A percentile compares a stretch with the other conserved stretches of the same genome.
phyloP scores from a whole-genome alignment of 495 filamentous ascomycete genomes.

The Lasiosphaeria miniovina region DNA sequence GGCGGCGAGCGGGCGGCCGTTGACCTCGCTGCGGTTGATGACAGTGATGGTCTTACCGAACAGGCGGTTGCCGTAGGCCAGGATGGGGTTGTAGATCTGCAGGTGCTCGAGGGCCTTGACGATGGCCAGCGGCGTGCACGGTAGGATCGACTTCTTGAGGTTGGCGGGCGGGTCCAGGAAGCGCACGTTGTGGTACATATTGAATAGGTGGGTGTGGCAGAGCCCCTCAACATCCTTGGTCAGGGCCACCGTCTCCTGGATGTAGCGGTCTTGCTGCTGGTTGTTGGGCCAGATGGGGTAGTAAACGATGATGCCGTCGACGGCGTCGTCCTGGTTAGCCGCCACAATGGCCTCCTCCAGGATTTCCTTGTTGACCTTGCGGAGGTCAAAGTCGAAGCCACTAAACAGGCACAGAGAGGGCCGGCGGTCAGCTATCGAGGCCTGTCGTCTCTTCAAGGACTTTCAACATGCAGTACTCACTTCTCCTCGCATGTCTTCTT shows the following conservation, averaged over 20 bases:
- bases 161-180: conserved; percentile 78
- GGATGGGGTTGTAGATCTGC: conserved; percentile 92
- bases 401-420: conserved; percentile 39
- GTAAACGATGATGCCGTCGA: conserved; percentile 97
- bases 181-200: conserved; percentile 98
- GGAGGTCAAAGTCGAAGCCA: conserved; percentile 84
- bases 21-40: conserved; percentile 92
- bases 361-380: conserved; percentile 74
- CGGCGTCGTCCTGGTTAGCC: conserved; percentile 71
- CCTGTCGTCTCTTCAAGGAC: background rate
- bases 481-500: conserved; percentile 91
- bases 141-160: conserved; percentile 82
- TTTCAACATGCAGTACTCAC: conserved; percentile 52
- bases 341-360: conserved; percentile 81
- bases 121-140: conserved; percentile 91
- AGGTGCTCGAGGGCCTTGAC: conserved; percentile 96
- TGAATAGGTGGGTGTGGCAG: conserved; percentile 90
- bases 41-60: conserved; percentile 91
- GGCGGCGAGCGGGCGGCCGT: conserved; percentile 90
- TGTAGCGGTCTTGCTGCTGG: conserved; percentile 80
- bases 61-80: conserved; percentile 89
- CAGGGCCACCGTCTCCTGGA: conserved; percentile 90
- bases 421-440: background rate
- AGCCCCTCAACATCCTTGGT: conserved; percentile 95
- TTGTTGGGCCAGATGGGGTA: conserved; percentile 85